These are phyloP conservation scores for Penicillium sp. DNA, from an alignment of 2,329 filamentous ascomycete genomes.

Conservation along the genomic window DNA sequence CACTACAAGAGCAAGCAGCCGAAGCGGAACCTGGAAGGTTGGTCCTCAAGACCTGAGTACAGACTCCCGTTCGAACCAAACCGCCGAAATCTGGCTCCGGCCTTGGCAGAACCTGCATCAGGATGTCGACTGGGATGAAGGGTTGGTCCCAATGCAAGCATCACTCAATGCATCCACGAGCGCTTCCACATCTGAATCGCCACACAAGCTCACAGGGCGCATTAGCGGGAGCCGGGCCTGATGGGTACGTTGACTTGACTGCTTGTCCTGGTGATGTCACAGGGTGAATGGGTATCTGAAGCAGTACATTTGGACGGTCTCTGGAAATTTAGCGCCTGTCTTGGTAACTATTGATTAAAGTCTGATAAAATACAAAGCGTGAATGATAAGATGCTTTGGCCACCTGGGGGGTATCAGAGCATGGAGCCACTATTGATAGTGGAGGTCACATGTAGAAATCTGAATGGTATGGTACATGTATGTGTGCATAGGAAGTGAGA, in stretches of 20 bases:
- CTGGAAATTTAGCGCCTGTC: neutral
- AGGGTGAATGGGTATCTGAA: neutral
- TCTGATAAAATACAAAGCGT: neutral
- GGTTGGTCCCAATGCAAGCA: no score
- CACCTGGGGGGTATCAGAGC: neutral
- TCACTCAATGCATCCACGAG: no score
- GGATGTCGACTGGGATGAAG: no score
- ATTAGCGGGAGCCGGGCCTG: conserved; percentile 35
- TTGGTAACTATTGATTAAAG: neutral
- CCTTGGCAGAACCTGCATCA: no score
- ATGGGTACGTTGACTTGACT: conserved; percentile 34
- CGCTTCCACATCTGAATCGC: no score
- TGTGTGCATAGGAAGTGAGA: neutral
- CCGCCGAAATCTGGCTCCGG: no score
- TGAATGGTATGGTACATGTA: neutral
- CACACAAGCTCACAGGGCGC: conserved; percentile 18
- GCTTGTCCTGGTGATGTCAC: neutral
- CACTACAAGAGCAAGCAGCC: no score
- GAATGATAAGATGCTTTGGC: neutral
- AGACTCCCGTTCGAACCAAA: no score
- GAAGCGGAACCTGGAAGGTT: no score
- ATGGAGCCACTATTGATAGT: neutral
- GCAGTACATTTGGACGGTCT: neutral
- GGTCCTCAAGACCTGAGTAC: no score
- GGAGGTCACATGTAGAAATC: neutral